Conservation (phyloP, 192 early-diverging fungal species). For the Entomortierella lignicola region DNA sequence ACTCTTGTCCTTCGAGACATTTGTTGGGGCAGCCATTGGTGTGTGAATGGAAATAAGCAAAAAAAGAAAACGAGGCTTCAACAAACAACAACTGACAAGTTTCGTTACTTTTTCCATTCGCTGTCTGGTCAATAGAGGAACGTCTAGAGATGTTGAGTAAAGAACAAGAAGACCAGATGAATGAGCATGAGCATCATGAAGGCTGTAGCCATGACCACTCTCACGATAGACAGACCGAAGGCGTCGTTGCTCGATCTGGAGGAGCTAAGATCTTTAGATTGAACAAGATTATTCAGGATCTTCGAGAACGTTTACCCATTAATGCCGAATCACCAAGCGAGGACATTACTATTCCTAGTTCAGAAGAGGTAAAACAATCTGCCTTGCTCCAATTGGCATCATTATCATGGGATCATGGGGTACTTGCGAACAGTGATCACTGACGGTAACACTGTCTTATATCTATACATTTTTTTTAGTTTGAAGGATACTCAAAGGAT, state of each 20-base stretch:
- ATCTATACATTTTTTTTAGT: no score
- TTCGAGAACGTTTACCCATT: slow-evolving; percentile 61
- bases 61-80: background rate
- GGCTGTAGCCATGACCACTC: slow-evolving; percentile 40
- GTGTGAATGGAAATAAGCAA: background rate
- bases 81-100: background rate
- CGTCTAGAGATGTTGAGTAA: slow-evolving; percentile 38
- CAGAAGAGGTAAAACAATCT: slow-evolving; percentile 52
- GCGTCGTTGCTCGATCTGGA: slow-evolving; percentile 27
- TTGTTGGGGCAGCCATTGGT: slow-evolving; percentile 50
- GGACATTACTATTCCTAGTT: slow-evolving; percentile 57
- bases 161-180: slow-evolving; percentile 21
- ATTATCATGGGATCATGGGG: background rate
- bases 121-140: slow-evolving; percentile 25
- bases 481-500: slow-evolving; percentile 59
- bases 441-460: no score
- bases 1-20: slow-evolving; percentile 51
- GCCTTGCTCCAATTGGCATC: no score
- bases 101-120: background rate
- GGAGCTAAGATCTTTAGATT: slow-evolving; percentile 50
- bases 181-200: slow-evolving; percentile 34
- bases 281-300: slow-evolving; percentile 63
- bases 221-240: background rate
- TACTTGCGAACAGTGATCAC: no score
- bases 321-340: slow-evolving; percentile 66